These are phyloP conservation scores for Ganoderma resinaceum DNA, from an alignment of 1,284 basidiomycete species.

Conservation along the genomic window DNA sequence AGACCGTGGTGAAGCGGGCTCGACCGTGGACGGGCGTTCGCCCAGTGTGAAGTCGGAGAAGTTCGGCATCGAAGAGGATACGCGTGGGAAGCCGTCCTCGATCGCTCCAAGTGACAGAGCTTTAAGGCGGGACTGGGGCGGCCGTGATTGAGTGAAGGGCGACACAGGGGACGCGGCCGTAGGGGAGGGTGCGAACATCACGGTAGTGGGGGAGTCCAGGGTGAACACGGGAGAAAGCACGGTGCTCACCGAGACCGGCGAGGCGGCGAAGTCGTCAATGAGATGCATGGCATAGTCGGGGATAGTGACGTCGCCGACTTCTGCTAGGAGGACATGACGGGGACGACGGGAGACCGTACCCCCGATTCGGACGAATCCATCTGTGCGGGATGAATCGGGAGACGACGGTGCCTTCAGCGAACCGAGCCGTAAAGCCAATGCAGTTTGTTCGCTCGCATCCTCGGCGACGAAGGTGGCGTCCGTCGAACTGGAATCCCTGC, in stretches of 20 bases:
- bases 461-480: constrained; percentile 25
- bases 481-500: constrained; percentile 24
- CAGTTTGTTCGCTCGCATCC: constrained; percentile 15
- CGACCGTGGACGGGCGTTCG: neutral
- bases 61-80: constrained; percentile 13
- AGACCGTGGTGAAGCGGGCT: neutral
- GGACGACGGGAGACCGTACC: constrained; percentile 23
- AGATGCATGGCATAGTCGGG: constrained; percentile 37
- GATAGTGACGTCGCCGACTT: constrained; percentile 28
- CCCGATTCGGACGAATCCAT: constrained; percentile 31
- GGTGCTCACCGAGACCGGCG: constrained; percentile 26
- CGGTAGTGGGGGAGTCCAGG: neutral
- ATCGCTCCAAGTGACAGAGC: neutral
- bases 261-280: constrained; percentile 33
- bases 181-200: neutral
- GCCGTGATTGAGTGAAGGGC: neutral
- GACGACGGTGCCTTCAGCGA: constrained; percentile 10
- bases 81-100: neutral
- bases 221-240: constrained; percentile 18
- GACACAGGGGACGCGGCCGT: neutral
- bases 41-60: constrained; percentile 6
- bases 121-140: neutral
- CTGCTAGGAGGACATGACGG: constrained; percentile 29
- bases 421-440: constrained; percentile 9
- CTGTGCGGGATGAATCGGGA: constrained; percentile 7